Evolutionary conservation across 164 flowering plant species (phyloP), one percentile per base, ranked within the genome.

Genomic region (Protea cynaroides): DNA sequence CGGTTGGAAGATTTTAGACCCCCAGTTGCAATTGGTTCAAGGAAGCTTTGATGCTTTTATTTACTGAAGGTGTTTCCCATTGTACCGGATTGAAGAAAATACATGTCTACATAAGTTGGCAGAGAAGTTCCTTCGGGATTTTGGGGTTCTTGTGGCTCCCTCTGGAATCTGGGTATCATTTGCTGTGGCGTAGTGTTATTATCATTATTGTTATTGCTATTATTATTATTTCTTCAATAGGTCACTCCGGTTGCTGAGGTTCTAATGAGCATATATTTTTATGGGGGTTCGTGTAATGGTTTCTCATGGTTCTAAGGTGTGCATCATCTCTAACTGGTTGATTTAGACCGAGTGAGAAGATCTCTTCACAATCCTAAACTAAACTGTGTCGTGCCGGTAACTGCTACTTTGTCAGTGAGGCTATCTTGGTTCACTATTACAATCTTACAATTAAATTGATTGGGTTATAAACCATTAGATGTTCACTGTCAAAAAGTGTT

Each of bases 21-120:
- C 50, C 83, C 77, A 21, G 79, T 69, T 69, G 79, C 83, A 12
- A 56, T 50, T 34, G 82, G 63, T 58, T 74, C 84, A 63, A 76
- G 61, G 71, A 83, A 73, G 66, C 62, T 91, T 91, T 75, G 89
- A 82, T 50, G 78, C 81, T 59, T 88, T 85, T 66, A 75, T 86
- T 64, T 85, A 86, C 47, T 52, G 69, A 53, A 65, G 62, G 64
- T 60, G 72, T 68, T 73, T 72, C 73, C 74, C 69, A 53, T 60
- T 71, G 34, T 29, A 29, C 34, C 34, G 1, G 34, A 4, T 29
- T 1, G 4, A 29, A 29, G 73, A 58, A 43, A 34, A 62, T 58
- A 62, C 34, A 37, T 65, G 58, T 44, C 56, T 59, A 37, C 43
- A 46, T 29, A 38, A 40, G 59, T 60, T 49, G 65, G 51, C 56